phyloP scores from a whole-genome alignment of 2,329 filamentous ascomycete species.

The Dactylonectria estremocensis region DNA sequence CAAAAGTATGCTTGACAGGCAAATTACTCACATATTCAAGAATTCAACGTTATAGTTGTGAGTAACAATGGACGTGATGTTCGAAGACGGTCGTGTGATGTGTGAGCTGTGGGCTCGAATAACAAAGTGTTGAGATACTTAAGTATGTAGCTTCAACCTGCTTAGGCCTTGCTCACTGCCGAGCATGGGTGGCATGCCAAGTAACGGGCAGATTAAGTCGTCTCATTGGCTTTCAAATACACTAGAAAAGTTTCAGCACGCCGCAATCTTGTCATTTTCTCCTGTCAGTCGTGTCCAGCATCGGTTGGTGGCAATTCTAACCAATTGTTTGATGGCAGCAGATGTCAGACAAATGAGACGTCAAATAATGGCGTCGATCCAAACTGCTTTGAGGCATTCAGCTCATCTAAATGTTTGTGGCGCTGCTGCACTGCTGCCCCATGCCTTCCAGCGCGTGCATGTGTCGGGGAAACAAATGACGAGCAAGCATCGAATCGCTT shows the following conservation, averaged over 20 bases:
- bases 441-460: neutral
- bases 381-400: neutral
- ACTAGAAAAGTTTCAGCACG: neutral
- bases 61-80: no score
- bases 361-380: neutral
- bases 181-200: no score
- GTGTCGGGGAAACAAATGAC: neutral
- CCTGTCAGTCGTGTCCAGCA: neutral
- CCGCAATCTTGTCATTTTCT: neutral
- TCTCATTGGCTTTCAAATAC: neutral
- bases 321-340: neutral
- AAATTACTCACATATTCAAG: no score
- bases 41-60: no score
- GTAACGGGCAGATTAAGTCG: neutral
- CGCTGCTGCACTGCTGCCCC: neutral
- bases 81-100: no score
- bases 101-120: no score
- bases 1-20: no score
- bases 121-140: no score
- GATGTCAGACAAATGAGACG: neutral
- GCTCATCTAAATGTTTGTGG: neutral
- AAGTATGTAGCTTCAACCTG: no score
- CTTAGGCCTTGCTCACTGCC: no score
- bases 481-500: neutral
- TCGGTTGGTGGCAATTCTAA: neutral